Base-by-base conservation (phyloP, 495 filamentous ascomycete genomes). In the Podospora australis region DNA sequence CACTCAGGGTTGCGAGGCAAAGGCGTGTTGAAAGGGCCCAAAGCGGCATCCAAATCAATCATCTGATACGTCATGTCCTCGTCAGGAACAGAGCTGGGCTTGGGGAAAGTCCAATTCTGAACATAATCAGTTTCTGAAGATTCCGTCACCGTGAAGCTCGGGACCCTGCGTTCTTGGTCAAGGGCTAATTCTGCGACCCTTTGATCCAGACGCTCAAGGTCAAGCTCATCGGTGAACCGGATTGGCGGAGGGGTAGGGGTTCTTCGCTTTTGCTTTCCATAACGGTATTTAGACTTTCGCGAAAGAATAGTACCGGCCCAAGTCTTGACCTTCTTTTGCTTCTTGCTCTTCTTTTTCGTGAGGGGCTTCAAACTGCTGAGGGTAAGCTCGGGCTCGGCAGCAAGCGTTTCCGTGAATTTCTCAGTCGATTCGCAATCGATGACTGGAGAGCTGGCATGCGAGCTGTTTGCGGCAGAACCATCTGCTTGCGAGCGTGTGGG, bases 1-100 rank as follows among this genome's bases (percentile, higher is more conserved):
- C 77, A 78, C 49, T 77, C 76, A 13, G 74, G 63, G 53, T 77
- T 78, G 42, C 65, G 70, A 54, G 73, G 74, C 49, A 78, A 69
- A 3, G 88, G 88, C 1, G 87, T 91, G 58, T 92, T 90, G 68
- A 95, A 95, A 0, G 92, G 90, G 2, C 88, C 88, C 9, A 98
- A 71, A n/a, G 91, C 92, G 28, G 90, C 92, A 72, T 98, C 92
- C 32, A 98, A 71, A 68, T 98, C 92, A 44, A 98, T 91, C 49
- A 95, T 79, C 4, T 85, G 87, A 55, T 82, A 89, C 39, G 82
- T 71, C 2, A 70, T 53, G 44, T 87, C 82, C 26, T 78, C 73
- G 10, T 83, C 79, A 0, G 53, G 47, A 29, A 41, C 14, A 2
- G 52, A 46, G 4, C 34, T 29, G 3, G 51, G 23, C 11, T 50